phyloP scores from a whole-genome alignment of 2,329 filamentous ascomycete species.

The Epichloe festucae region DNA sequence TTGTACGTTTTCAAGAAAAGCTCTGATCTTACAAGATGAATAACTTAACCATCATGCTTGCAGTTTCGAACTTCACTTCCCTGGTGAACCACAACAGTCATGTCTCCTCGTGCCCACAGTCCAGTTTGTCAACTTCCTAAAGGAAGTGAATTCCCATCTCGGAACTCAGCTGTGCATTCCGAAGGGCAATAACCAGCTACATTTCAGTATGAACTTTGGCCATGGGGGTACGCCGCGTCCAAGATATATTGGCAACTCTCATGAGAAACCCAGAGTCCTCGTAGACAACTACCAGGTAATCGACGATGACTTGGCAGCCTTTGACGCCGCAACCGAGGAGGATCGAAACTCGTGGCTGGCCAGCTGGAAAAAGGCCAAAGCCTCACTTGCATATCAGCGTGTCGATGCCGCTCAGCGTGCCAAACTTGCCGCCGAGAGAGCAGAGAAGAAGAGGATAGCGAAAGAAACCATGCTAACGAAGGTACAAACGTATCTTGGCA shows the following conservation, averaged over 20 bases:
- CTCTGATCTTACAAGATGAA: neutral
- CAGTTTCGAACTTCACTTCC: conserved; percentile 56
- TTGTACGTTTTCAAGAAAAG: conserved; percentile 41
- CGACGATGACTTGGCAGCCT: conserved; percentile 18
- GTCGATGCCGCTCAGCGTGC: neutral
- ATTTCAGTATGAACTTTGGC: conserved; percentile 50
- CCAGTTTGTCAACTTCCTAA: conserved; percentile 53
- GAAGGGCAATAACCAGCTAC: conserved; percentile 30
- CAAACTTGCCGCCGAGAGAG: neutral
- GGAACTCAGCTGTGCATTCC: conserved; percentile 45
- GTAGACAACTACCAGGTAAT: neutral
- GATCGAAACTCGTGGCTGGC: neutral
- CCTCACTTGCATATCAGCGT: conserved; percentile 26
- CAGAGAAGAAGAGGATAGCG: conserved; percentile 29
- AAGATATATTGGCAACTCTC: conserved; percentile 39
- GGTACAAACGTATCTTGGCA: conserved; percentile 56
- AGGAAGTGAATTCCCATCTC: conserved; percentile 49
- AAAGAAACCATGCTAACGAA: conserved; percentile 45
- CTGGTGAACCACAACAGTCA: conserved; percentile 33
- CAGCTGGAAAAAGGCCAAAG: conserved; percentile 3
- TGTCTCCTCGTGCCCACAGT: conserved; percentile 53
- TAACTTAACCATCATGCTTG: neutral
- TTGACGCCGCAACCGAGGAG: conserved; percentile 12
- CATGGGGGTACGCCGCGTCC: conserved; percentile 49
- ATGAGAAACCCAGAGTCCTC: conserved; percentile 4